phyloP scores from a whole-genome alignment of 768 basidiomycete genomes.

The Trametes sanguinea region DNA sequence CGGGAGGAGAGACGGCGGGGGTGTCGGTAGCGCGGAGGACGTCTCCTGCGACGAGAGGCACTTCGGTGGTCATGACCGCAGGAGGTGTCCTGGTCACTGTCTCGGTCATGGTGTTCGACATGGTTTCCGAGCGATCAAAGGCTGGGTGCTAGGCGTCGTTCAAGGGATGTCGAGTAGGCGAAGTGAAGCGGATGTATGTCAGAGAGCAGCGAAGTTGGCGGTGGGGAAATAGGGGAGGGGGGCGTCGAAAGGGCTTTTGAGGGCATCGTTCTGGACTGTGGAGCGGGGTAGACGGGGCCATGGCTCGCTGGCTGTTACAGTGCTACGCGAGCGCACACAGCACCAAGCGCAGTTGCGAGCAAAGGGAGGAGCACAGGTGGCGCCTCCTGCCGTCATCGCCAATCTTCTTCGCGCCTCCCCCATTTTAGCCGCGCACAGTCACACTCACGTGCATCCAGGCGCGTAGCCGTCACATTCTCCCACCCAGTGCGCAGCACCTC shows the following conservation, averaged over 20 bases:
- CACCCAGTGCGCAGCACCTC: too few species aligned
- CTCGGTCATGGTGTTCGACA: neutral
- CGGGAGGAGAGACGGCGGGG: slow-evolving; percentile 50
- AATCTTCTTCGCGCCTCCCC: neutral
- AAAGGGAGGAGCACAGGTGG: slow-evolving; percentile 14
- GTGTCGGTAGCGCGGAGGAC: slow-evolving; percentile 65
- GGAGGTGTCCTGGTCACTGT: neutral
- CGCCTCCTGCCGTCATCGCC: slow-evolving; percentile 12
- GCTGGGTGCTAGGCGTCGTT: neutral
- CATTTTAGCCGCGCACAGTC: slow-evolving; percentile 10
- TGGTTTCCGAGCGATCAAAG: neutral
- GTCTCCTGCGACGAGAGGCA: slow-evolving; percentile 59
- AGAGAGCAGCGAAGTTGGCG: neutral
- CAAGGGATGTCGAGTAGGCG: neutral
- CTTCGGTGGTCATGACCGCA: slow-evolving; percentile 31
- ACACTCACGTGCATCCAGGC: slow-evolving; percentile 9
- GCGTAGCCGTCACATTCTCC: neutral
- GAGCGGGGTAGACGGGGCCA: neutral
- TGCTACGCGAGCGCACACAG: too few species aligned
- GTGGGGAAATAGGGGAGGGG: neutral
- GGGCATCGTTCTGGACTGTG: slow-evolving; percentile 2
- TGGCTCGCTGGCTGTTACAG: neutral
- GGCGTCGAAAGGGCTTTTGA: neutral
- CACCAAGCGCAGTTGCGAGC: neutral
- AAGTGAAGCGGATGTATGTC: neutral